A percentile compares a stretch with the other conserved stretches of the same genome.
phyloP scores from a whole-genome alignment of 305 asterid species.

The Fraxinus dipetala region DNA sequence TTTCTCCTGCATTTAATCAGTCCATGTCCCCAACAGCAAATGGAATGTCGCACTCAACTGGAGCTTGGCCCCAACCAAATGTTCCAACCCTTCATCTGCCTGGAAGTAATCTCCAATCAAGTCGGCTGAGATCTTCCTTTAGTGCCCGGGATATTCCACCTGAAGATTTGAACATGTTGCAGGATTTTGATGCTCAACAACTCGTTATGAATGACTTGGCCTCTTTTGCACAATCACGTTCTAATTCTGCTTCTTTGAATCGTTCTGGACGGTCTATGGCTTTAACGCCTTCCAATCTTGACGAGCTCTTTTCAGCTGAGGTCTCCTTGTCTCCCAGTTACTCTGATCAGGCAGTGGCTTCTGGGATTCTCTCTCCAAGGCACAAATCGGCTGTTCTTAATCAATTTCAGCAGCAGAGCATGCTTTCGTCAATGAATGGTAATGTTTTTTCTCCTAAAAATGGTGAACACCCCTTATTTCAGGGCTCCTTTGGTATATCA shows the following conservation, averaged over 20 bases:
- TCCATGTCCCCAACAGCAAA: conserved; percentile 56
- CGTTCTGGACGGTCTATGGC: conserved; percentile 51
- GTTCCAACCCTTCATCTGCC: conserved; percentile 69
- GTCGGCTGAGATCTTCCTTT: conserved; percentile 72
- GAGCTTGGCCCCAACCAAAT: conserved; percentile 60
- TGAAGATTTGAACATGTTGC: conserved; percentile 39
- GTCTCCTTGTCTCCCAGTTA: conserved; percentile 58
- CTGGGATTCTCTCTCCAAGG: conserved; percentile 68
- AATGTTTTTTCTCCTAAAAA: conserved; percentile 65
- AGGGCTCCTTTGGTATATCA: conserved; percentile 62
- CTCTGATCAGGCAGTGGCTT: conserved; percentile 49
- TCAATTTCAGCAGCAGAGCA: conserved; percentile 69
- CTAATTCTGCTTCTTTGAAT: conserved; percentile 43
- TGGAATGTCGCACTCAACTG: conserved; percentile 45
- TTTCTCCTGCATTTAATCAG: conserved; percentile 62
- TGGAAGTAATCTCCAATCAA: conserved; percentile 76
- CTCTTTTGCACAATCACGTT: conserved; percentile 42
- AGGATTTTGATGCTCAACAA: conserved; percentile 60
- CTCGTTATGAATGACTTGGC: conserved; percentile 49
- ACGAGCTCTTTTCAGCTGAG: conserved; percentile 77
- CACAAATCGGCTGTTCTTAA: conserved; percentile 62
- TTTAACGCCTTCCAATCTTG: conserved; percentile 73
- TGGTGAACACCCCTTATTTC: conserved; percentile 64
- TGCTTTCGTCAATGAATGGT: conserved; percentile 65
- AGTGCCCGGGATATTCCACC: conserved; percentile 66